These are phyloP conservation scores for Rhizopogon salebrosus DNA, from an alignment of 768 basidiomycete genomes.

Conservation along the genomic window DNA sequence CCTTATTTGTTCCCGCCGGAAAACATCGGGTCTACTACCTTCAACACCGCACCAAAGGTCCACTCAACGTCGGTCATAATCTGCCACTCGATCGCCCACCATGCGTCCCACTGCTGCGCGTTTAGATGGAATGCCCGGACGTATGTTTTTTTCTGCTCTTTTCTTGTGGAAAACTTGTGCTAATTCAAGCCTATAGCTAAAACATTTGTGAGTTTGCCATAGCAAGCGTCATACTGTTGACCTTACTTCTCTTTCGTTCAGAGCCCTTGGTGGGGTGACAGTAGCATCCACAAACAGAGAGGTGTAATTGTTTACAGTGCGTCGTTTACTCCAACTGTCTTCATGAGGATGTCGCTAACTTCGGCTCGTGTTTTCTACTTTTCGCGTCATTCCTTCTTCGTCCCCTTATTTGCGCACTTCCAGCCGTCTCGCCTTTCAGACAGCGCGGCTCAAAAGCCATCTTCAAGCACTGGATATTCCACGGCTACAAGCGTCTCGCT, in stretches of 20 bases:
- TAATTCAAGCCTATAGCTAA: slow-evolving; percentile 46
- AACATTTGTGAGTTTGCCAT: slow-evolving; percentile 62
- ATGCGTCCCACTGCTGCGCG: slow-evolving; percentile 51
- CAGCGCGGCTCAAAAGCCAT: slow-evolving; percentile 68
- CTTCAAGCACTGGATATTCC: slow-evolving; percentile 75
- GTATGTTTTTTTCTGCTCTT: slow-evolving; percentile 40
- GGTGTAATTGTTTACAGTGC: slow-evolving; percentile 80
- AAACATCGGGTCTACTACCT: slow-evolving; percentile 18
- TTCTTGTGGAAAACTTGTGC: background rate
- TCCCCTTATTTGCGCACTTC: background rate
- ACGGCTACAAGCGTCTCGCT: slow-evolving; percentile 75
- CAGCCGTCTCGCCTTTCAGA: slow-evolving; percentile 82
- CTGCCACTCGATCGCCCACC: slow-evolving; percentile 17
- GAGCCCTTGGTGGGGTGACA: slow-evolving; percentile 92
- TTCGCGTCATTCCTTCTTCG: background rate
- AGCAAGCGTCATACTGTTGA: background rate
- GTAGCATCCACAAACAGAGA: slow-evolving; percentile 61
- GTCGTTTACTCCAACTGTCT: slow-evolving; percentile 25
- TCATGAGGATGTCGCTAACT: background rate
- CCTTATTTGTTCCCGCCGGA: slow-evolving; percentile 30
- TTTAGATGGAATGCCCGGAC: slow-evolving; percentile 76
- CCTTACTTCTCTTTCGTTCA: slow-evolving; percentile 24
- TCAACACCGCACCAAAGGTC: background rate
- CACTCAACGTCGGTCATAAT: slow-evolving; percentile 2
- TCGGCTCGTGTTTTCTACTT: background rate